Evolutionary conservation across 2,329 filamentous ascomycete genomes (phyloP), one percentile per base, ranked within the genome.

Genomic region (Trichoderma sp.): DNA sequence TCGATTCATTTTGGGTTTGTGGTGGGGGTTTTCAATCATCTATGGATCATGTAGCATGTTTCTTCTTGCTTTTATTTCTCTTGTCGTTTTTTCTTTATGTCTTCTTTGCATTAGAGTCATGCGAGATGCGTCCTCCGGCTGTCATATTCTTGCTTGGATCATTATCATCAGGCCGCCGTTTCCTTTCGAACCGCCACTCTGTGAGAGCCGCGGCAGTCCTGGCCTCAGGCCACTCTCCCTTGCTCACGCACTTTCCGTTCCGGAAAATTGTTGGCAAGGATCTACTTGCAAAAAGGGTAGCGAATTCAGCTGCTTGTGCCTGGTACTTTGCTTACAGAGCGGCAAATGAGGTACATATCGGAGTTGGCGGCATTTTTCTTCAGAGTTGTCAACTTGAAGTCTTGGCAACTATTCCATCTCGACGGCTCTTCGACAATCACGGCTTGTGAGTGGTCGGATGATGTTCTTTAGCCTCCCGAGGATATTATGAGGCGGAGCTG

Each of bases 341-440:
- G n/a, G 39, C 54, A 26, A 62, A n/a, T 48, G 56, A 39, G 26
- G 56, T 24, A n/a, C 34, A 19, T 39, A 24, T 54, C 59, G 48
- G 59, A 52, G 45, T 62, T 24, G 41, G 59, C 59, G 59, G 59
- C 59, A 62, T 52, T 41, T 52, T n/a, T 26, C 59, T 30, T 26
- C 10, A 51, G 45, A 61, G 47, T 52, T 61, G 47, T 61, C 34
- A 28, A 34, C 30, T 34, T 34, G 9, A 7, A 54, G 59, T 62
- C 59, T 62, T 62, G 59, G 59, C 59, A 62, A 45, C 47, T 52
- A 44, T 62, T 54, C 59, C n/a, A 54, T 34, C 34, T 45, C 14
- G 41, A 52, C n/a, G 48, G 48, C 14, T 62, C 50, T 51, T 43
- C n/a, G 21, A 62, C 54, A 62, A 45, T 17, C 48, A 39, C 47